Conservation (phyloP, 2,329 filamentous ascomycete species). For the Aspergillus tamarii region DNA sequence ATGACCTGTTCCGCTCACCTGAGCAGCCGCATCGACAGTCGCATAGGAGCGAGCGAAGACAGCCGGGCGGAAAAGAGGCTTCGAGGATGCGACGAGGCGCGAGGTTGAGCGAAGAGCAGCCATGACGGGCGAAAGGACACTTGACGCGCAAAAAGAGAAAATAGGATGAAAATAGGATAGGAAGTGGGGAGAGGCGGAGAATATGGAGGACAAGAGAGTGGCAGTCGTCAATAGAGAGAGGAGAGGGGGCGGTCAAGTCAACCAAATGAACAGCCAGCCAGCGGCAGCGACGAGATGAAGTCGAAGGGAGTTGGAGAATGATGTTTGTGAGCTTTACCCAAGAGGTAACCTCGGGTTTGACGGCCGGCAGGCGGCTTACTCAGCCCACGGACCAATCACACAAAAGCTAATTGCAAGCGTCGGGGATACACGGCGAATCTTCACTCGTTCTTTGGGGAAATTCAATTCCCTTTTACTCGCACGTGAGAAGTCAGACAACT, state of each 20-base stretch:
- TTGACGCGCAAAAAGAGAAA: conserved; percentile 15
- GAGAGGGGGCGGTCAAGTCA: conserved; percentile 7
- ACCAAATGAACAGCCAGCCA: conserved; percentile 21
- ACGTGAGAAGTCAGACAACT: background rate
- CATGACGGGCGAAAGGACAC: conserved; percentile 39
- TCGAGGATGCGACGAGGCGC: conserved; percentile 47
- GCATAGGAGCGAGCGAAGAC: conserved; percentile 50
- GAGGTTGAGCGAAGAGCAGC: conserved; percentile 53
- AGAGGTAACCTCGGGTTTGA: conserved; percentile 41
- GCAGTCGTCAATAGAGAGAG: conserved; percentile 17
- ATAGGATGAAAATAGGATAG: conserved; percentile 3
- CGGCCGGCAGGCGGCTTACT: conserved; percentile 37
- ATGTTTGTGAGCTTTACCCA: conserved; percentile 28
- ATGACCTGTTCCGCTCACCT: conserved; percentile 32
- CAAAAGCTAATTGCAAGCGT: conserved; percentile 40
- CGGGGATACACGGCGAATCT: conserved; percentile 40
- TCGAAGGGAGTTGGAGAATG: conserved; percentile 27
- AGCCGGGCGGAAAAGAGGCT: conserved; percentile 47
- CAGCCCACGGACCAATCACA: conserved; percentile 36
- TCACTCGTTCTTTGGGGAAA: background rate
- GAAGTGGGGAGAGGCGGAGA: conserved; percentile 10
- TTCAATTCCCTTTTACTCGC: background rate
- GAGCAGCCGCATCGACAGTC: conserved; percentile 45
- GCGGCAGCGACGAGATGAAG: conserved; percentile 26
- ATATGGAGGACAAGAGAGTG: conserved; percentile 4